Conservation (phyloP, 2,329 filamentous ascomycete species). For the Fusarium stilboides region DNA sequence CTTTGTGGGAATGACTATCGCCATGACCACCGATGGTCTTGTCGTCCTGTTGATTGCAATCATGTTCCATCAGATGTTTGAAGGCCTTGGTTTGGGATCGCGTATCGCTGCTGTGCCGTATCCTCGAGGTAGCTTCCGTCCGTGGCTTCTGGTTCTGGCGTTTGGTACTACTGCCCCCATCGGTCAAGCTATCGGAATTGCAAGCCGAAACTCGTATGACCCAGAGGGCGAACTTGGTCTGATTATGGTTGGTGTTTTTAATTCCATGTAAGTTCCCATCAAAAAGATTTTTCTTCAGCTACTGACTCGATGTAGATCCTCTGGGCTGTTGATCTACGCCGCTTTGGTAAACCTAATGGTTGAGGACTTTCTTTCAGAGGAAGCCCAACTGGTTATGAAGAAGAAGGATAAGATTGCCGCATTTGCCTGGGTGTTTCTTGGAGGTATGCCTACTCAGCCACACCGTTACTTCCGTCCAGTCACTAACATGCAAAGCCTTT, state of each 20-base stretch:
- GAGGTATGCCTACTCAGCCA: slow-evolving; percentile 58
- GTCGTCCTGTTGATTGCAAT: slow-evolving; percentile 78
- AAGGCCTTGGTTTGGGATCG: slow-evolving; percentile 78
- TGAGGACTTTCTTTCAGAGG: slow-evolving; percentile 76
- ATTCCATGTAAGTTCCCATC: slow-evolving; percentile 70
- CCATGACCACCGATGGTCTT: slow-evolving; percentile 78
- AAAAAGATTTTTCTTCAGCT: fast-evolving
- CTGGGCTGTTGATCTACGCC: slow-evolving; percentile 73
- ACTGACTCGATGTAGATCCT: slow-evolving; percentile 61
- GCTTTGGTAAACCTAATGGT: slow-evolving; percentile 75
- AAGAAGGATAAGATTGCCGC: slow-evolving; percentile 68
- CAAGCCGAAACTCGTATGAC: slow-evolving; percentile 71
- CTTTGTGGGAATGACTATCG: slow-evolving; percentile 81
- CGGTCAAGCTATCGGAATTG: slow-evolving; percentile 74
- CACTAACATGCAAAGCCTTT: slow-evolving; percentile 26
- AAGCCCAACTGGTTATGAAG: slow-evolving; percentile 65
- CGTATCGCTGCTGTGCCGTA: slow-evolving; percentile 79
- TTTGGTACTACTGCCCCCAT: slow-evolving; percentile 76
- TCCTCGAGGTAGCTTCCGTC: slow-evolving; percentile 68
- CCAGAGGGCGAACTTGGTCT: slow-evolving; percentile 75
- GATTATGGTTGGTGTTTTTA: slow-evolving; percentile 76
- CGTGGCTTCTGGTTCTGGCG: slow-evolving; percentile 73
- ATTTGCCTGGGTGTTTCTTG: slow-evolving; percentile 66
- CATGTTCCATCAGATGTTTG: slow-evolving; percentile 79
- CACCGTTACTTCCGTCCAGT: not conserved